Evolutionary conservation across 768 basidiomycete species (phyloP).

Genomic region (Daedaleopsis sinensis): DNA sequence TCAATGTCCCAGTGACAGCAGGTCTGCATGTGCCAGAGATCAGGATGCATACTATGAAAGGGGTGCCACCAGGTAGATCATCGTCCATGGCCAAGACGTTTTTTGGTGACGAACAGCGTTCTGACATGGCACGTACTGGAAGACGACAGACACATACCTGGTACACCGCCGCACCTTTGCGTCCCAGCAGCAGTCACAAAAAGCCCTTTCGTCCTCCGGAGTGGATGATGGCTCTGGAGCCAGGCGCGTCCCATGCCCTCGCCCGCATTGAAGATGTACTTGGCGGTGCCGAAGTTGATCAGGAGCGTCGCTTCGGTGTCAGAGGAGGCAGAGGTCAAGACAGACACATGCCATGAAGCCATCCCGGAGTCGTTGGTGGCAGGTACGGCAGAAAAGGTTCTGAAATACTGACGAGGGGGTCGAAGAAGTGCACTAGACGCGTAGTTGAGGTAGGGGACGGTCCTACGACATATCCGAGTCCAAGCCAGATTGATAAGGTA

Average conservation of each 20-base stretch:
- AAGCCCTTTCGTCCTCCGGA: conserved; percentile 67
- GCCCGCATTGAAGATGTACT: conserved; percentile 88
- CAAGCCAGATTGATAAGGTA: conserved; percentile 11
- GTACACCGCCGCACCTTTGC: conserved; percentile 68
- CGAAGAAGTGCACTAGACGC: background rate
- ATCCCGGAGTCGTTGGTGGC: background rate
- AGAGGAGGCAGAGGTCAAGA: conserved; percentile 58
- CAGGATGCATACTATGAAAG: background rate
- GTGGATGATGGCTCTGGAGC: conserved; percentile 63
- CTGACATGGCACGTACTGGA: background rate
- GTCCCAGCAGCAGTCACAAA: conserved; percentile 73
- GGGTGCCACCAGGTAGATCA: background rate
- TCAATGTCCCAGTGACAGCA: too few relatives aligned
- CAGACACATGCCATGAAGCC: conserved; percentile 57
- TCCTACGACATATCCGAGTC: conserved; percentile 19
- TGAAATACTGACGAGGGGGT: background rate
- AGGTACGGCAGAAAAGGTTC: too few relatives aligned
- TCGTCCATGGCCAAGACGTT: background rate
- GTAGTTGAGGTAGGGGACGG: background rate
- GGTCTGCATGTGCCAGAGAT: too few relatives aligned
- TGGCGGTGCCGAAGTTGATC: conserved; percentile 73
- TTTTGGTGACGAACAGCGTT: conserved; percentile 1
- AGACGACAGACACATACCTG: conserved; percentile 53
- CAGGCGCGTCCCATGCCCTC: conserved; percentile 81
- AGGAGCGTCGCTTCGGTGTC: conserved; percentile 85